Percentiles rank a stretch among this genome's conserved stretches.
phyloP scores from a whole-genome alignment of 495 filamentous ascomycete species.

The Xylaria intraflava region DNA sequence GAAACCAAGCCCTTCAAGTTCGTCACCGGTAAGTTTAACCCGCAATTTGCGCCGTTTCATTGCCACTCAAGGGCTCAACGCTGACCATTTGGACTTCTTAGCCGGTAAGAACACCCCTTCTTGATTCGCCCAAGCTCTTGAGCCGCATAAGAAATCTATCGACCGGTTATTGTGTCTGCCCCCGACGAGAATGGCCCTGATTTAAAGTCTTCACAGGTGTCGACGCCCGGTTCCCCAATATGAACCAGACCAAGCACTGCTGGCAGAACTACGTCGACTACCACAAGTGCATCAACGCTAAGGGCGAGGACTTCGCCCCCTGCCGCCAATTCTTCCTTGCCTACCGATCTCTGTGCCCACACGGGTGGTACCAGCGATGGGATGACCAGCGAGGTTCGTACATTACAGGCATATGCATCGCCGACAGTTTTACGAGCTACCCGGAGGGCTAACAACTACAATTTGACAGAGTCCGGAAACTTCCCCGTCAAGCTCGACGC shows the following conservation, averaged over 20 bases:
- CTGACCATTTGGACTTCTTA: conserved; percentile 24
- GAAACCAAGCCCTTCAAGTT: conserved; percentile 99
- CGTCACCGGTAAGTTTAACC: conserved; percentile 77
- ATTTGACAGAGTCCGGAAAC: conserved; percentile 69
- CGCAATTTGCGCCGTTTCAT: conserved; percentile 31
- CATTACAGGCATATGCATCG: conserved; percentile 13
- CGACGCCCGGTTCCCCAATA: conserved; percentile 97
- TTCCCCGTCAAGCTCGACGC: conserved; percentile 70
- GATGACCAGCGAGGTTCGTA: conserved; percentile 90
- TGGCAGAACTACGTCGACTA: conserved; percentile 99
- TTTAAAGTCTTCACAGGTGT: conserved; percentile 57
- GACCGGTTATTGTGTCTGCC: not conserved
- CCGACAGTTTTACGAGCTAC: not conserved
- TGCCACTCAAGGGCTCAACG: conserved; percentile 16
- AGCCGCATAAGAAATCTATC: conserved; percentile 6
- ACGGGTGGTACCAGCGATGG: conserved; percentile 90
- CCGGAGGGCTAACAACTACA: conserved; percentile 15
- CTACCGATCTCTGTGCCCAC: conserved; percentile 95
- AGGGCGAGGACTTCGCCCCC: conserved; percentile 97
- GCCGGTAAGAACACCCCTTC: conserved; percentile 41
- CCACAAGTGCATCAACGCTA: conserved; percentile 97
- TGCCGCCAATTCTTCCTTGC: conserved; percentile 98
- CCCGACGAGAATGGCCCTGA: conserved; percentile 2
- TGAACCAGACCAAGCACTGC: conserved; percentile 90
- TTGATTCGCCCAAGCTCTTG: not conserved